phyloP scores from a whole-genome alignment of 345 rosid species.

The Toxicodendron radicans region DNA sequence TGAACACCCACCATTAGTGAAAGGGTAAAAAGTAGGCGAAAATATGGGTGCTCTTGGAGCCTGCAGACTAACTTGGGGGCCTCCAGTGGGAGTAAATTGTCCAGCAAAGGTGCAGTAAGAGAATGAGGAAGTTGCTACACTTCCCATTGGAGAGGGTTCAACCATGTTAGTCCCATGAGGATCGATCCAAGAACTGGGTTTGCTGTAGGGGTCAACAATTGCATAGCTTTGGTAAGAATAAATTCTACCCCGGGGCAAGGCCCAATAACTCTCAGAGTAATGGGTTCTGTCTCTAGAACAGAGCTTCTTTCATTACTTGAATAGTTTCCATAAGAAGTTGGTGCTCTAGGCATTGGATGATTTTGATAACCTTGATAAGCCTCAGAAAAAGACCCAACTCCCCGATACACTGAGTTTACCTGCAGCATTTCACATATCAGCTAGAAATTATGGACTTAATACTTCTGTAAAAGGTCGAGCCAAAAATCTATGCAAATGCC shows the following conservation, averaged over 20 bases:
- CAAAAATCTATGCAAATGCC: background rate
- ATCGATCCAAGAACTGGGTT: background rate
- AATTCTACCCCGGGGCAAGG: constrained; percentile 13
- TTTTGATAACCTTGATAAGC: constrained; percentile 20
- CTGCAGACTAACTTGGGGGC: constrained; percentile 3
- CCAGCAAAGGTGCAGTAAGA: constrained; percentile 10
- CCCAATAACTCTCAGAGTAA: constrained; percentile 5
- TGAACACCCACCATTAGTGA: constrained; percentile 15
- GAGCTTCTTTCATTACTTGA: constrained; percentile 3
- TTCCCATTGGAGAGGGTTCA: constrained; percentile 20
- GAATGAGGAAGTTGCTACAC: background rate
- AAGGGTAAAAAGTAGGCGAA: background rate
- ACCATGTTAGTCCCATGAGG: constrained; percentile 4
- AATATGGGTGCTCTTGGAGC: constrained; percentile 8
- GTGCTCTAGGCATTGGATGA: constrained; percentile 6
- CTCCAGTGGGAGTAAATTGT: constrained; percentile 2
- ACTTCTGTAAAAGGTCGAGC: background rate
- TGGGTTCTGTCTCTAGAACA: background rate
- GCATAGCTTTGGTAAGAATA: constrained; percentile 14
- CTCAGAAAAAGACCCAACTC: background rate
- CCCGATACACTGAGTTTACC: constrained; percentile 17
- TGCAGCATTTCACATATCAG: background rate
- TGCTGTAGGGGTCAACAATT: constrained; percentile 1
- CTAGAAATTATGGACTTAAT: background rate
- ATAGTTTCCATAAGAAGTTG: constrained; percentile 11